A percentile compares a stretch with the other conserved stretches of the same genome.
Evolutionary conservation across 1,139 yeast genomes (phyloP).

Genomic region (Yamadazyma taylorii): DNA sequence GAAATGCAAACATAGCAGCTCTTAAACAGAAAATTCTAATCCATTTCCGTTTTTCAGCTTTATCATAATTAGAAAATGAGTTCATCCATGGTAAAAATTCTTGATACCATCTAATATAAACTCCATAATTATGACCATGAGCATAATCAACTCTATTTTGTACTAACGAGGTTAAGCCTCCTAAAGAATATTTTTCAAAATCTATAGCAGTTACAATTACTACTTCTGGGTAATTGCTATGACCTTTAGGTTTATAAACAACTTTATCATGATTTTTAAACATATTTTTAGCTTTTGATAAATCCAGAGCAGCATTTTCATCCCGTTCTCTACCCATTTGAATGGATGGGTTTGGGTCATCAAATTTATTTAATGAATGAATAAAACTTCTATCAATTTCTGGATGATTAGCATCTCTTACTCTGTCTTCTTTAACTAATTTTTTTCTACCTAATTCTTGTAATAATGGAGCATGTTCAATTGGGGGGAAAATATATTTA

Average conservation of each 20-base stretch:
- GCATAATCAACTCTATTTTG: constrained; percentile 86
- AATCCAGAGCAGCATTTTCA: constrained; percentile 35
- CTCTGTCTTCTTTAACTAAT: constrained; percentile 46
- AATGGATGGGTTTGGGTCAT: constrained; percentile 42
- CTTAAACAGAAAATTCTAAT: constrained; percentile 58
- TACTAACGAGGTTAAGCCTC: constrained; percentile 62
- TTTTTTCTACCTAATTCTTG: constrained; percentile 54
- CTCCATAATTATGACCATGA: constrained; percentile 68
- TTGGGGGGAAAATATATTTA: constrained; percentile 61
- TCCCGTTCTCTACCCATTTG: constrained; percentile 42
- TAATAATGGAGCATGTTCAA: constrained; percentile 63
- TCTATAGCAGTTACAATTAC: constrained; percentile 83
- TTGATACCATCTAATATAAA: constrained; percentile 79
- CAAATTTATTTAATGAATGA: constrained; percentile 42
- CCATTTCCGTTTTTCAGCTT: constrained; percentile 52
- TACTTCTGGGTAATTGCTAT: constrained; percentile 58
- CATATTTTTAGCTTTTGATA: constrained; percentile 50
- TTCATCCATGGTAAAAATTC: constrained; percentile 67
- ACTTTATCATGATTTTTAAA: constrained; percentile 68
- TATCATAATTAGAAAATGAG: constrained; percentile 37
- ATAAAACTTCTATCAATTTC: constrained; percentile 36
- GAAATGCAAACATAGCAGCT: constrained; percentile 87
- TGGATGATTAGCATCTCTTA: constrained; percentile 37
- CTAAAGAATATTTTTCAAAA: constrained; percentile 63
- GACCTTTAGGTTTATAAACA: constrained; percentile 46